Evolutionary conservation across 306 rosid species (phyloP).

Genomic region (Quercus rubra): DNA sequence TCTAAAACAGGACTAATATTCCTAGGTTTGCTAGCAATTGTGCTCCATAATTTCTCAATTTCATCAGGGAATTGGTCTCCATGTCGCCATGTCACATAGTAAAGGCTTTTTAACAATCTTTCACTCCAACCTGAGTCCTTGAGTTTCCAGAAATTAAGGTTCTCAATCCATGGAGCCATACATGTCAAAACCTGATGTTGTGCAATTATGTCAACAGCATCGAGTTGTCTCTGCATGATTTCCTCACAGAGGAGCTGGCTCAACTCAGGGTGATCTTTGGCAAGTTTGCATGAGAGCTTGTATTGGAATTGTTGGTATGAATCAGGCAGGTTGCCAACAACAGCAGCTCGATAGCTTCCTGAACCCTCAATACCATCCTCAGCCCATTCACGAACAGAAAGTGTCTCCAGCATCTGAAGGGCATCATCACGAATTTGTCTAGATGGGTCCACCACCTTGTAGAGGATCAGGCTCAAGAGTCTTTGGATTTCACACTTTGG

Average conservation of each 20-base stretch:
- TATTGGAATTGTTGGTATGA: conserved; percentile 98
- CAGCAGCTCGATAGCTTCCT: conserved; percentile 98
- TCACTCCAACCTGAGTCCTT: conserved; percentile 97
- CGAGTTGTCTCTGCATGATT: conserved; percentile 98
- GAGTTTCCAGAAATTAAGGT: conserved; percentile 96
- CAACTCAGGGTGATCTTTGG: conserved; percentile 97
- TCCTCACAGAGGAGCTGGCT: conserved; percentile 99
- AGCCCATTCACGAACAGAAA: conserved; percentile 98
- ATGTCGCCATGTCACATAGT: conserved; percentile 97
- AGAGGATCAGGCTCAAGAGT: conserved; percentile 92
- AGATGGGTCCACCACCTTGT: conserved; percentile 99
- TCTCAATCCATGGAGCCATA: conserved; percentile 99
- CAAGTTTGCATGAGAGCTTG: conserved; percentile 99
- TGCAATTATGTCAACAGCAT: conserved; percentile 99
- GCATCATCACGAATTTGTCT: conserved; percentile 99
- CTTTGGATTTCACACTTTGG: conserved; percentile 98
- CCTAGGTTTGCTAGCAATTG: conserved; percentile 98
- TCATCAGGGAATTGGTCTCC: conserved; percentile 99
- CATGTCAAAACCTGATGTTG: conserved; percentile 99
- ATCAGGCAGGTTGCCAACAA: conserved; percentile 99
- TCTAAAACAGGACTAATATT: conserved; percentile 97
- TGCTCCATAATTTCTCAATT: conserved; percentile 99
- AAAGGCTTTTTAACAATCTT: conserved; percentile 91
- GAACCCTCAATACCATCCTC: conserved; percentile 95
- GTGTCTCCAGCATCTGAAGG: conserved; percentile 99